A percentile compares a stretch with the other conserved stretches of the same genome.
phyloP scores from a whole-genome alignment of 2,329 filamentous ascomycete genomes.

The Magnaporthiopsis incrustans region DNA sequence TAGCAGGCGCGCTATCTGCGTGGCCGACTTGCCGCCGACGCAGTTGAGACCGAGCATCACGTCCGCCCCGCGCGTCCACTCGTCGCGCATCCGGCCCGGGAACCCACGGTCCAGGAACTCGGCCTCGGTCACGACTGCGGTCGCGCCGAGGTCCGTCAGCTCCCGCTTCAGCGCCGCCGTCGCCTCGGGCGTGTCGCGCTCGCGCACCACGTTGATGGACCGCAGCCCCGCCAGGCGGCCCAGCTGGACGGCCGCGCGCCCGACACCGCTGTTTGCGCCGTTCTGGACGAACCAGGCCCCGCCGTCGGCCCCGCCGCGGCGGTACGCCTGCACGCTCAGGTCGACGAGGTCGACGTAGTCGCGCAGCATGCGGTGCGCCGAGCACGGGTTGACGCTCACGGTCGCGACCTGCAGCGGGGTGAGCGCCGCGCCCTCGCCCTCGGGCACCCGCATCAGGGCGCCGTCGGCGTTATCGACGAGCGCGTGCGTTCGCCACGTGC shows the following conservation, averaged over 20 bases:
- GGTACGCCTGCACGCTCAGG: slow-evolving; percentile 36
- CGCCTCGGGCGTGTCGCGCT: slow-evolving; percentile 54
- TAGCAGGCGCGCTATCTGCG: slow-evolving; percentile 68
- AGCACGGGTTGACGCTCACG: slow-evolving; percentile 86
- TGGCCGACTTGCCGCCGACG: slow-evolving; percentile 81
- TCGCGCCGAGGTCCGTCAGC: slow-evolving; percentile 45
- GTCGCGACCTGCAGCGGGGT: slow-evolving; percentile 75
- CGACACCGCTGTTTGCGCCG: slow-evolving; percentile 90
- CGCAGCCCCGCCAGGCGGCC: slow-evolving; percentile 78
- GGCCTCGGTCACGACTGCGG: slow-evolving; percentile 47
- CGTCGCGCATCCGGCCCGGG: slow-evolving; percentile 44
- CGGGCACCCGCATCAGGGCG: slow-evolving; percentile 54
- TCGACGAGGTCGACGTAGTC: slow-evolving; percentile 56
- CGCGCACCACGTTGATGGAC: slow-evolving; percentile 82
- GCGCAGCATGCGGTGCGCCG: slow-evolving; percentile 85
- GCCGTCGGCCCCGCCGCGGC: slow-evolving; percentile 58
- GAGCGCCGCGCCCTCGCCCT: slow-evolving; percentile 30
- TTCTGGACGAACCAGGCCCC: slow-evolving; percentile 97
- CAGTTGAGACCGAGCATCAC: slow-evolving; percentile 83
- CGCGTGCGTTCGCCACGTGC: slow-evolving; percentile 92
- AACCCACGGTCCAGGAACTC: slow-evolving; percentile 53
- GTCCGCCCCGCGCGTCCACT: slow-evolving; percentile 63
- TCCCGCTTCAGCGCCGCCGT: slow-evolving; percentile 52
- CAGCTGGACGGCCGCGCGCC: slow-evolving; percentile 83
- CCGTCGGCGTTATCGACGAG: slow-evolving; percentile 46